These are phyloP conservation scores for Kitagawia praeruptora DNA, from an alignment of 129 eudicot genomes.

Conservation along the genomic window DNA sequence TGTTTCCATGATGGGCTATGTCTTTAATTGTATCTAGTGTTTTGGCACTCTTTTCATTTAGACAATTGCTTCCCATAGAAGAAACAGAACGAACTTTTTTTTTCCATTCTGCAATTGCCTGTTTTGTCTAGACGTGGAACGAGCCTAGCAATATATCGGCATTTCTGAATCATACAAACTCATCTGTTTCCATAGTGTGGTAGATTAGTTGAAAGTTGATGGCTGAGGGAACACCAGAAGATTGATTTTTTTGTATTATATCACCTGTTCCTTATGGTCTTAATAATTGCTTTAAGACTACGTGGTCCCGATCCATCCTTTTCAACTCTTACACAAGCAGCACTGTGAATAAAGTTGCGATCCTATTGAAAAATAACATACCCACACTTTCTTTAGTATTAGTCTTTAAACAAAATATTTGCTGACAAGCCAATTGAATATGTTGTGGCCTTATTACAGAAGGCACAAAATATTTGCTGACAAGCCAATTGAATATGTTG, in stretches of 20 bases:
- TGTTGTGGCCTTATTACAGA: constrained; percentile 24
- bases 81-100: not conserved
- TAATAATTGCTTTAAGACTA: not conserved
- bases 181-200: not conserved
- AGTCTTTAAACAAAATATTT: not conserved
- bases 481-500: not conserved
- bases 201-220: not conserved
- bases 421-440: not conserved
- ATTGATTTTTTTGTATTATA: not conserved
- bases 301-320: not conserved
- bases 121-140: not conserved
- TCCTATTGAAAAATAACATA: not conserved
- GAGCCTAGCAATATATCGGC: not conserved
- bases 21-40: not conserved
- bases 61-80: not conserved
- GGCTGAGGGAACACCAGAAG: not conserved
- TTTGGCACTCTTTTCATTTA: not conserved
- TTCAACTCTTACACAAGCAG: not conserved
- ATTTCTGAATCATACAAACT: not conserved
- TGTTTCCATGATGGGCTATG: not conserved
- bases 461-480: constrained; percentile 20
- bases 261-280: not conserved
- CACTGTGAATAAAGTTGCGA: not conserved
- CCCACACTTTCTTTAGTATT: not conserved
- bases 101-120: not conserved